Base-by-base conservation (phyloP, 768 basidiomycete species). In the Ephemerocybe angulata region DNA sequence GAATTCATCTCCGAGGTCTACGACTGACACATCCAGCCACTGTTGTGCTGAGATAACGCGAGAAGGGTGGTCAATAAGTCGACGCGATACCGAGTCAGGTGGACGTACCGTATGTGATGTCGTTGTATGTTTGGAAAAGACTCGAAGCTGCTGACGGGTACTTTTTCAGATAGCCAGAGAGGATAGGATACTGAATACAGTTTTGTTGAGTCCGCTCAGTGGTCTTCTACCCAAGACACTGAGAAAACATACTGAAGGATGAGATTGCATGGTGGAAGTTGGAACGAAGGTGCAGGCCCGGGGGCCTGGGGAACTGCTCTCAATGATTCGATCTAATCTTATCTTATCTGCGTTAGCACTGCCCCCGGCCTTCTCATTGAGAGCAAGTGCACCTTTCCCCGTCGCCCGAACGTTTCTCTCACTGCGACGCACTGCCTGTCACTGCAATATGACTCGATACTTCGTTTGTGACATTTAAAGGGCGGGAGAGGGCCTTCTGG, bases 41-140 rank as follows among this genome's bases (percentile, higher is more conserved):
- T 82, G 76, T 62, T 93, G 90, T 6, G 83, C 89, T 91, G 57
- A 25, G 35, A n/a, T 17, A 17, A 8, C 8, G 33, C 17, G 10
- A 35, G 33, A 8, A 8, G 33, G 33, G 33, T 35, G 22, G 30
- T 56, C 22, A 49, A 56, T 29, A 24, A 15, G 40, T 50, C 47
- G 25, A 38, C 17, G 33, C 46, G 8, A 28, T 25, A 33, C 25
- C 30, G 19, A 22, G 12, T 15, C 2, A 24, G 29, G 46, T n/a
- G 29, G 41, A 52, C 70, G 50, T 50, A 87, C 89, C 81, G 21
- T 82, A 79, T 5, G 80, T 66, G 28, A 91, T 67, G 55, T 92
- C 88, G 64, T 90, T 90, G 70, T 86, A 90, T 1, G 84, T 76
- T 66, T 90, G 88, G 64, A 90, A 88, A 8, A 90, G 68, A 22